Evolutionary conservation across 2,329 filamentous ascomycete genomes (phyloP).

Genomic region (Trichoderma atroviride): DNA sequence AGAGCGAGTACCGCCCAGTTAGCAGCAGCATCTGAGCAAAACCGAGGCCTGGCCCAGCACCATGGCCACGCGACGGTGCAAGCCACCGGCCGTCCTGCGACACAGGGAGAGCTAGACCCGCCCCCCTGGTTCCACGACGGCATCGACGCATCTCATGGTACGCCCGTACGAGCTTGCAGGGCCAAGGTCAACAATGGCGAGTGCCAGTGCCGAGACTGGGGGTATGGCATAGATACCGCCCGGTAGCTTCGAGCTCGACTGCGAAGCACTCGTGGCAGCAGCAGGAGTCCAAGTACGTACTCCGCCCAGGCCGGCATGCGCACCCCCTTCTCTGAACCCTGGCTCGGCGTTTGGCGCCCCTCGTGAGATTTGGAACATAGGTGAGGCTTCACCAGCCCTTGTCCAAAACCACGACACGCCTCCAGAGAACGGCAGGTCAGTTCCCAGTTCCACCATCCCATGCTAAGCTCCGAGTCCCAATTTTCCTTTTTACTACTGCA

Average conservation of each 20-base stretch:
- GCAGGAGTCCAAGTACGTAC: neutral
- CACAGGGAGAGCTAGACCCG: constrained; percentile 25
- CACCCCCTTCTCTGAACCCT: constrained; percentile 23
- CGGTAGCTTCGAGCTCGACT: neutral
- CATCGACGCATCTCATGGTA: constrained; percentile 24
- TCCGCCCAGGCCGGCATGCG: constrained; percentile 4
- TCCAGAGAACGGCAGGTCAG: constrained; percentile 24
- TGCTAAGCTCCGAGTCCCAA: constrained; percentile 24
- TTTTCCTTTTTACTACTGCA: constrained; percentile 28
- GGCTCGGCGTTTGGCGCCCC: constrained; percentile 19
- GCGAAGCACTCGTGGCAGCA: neutral
- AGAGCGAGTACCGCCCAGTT: neutral
- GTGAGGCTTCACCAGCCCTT: constrained; percentile 25
- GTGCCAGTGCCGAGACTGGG: constrained; percentile 13
- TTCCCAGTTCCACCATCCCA: constrained; percentile 23
- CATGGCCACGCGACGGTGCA: constrained; percentile 21
- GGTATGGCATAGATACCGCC: neutral
- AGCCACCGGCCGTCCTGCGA: constrained; percentile 26
- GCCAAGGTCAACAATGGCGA: neutral
- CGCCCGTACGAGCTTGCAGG: constrained; percentile 13
- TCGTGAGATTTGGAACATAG: constrained; percentile 19
- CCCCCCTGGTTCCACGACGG: constrained; percentile 26
- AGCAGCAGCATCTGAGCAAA: neutral
- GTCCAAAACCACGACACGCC: constrained; percentile 24
- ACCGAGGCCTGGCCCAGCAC: constrained; percentile 1